phyloP scores from a whole-genome alignment of 108 stramenopile genomes.

The Discostella pseudostelligera region DNA sequence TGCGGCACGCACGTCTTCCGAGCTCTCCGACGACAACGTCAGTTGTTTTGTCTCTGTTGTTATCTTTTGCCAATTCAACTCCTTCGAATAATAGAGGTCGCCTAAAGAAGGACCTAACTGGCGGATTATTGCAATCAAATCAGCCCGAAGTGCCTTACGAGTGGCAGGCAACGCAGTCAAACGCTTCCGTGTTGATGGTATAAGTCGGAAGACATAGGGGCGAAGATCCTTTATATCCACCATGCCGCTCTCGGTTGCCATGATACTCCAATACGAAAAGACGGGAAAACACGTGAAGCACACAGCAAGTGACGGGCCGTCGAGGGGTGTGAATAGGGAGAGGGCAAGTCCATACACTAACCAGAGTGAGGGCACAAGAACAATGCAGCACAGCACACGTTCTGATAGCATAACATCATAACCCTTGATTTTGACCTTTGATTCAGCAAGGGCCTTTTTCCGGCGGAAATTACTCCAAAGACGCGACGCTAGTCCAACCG shows the following conservation, averaged over 20 bases:
- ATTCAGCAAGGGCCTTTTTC: conserved; percentile 87
- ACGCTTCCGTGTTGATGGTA: conserved; percentile 69
- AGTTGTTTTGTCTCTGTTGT: conserved; percentile 28
- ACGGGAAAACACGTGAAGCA: conserved; percentile 83
- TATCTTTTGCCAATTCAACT: conserved; percentile 80
- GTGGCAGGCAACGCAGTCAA: conserved; percentile 62
- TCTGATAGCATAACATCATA: conserved; percentile 95
- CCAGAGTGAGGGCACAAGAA: conserved; percentile 95
- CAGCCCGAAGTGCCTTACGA: conserved; percentile 62
- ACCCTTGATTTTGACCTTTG: conserved; percentile 93
- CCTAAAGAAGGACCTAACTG: conserved; percentile 72
- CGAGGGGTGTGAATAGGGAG: conserved; percentile 66
- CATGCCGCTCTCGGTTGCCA: conserved; percentile 92
- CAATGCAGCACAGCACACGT: conserved; percentile 92
- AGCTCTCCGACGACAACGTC: conserved; percentile 20
- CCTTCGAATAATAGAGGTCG: conserved; percentile 77
- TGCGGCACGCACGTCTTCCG: neutral
- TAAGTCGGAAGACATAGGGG: conserved; percentile 76
- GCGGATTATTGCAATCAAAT: conserved; percentile 75
- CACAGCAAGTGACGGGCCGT: conserved; percentile 79
- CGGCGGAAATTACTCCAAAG: conserved; percentile 80
- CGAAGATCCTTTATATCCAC: conserved; percentile 92
- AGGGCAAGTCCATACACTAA: conserved; percentile 79
- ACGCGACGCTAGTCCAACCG: conserved; percentile 88
- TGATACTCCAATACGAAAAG: conserved; percentile 92